Evolutionary conservation across 1,284 basidiomycete species (phyloP).

Genomic region (Ustilago nuda): DNA sequence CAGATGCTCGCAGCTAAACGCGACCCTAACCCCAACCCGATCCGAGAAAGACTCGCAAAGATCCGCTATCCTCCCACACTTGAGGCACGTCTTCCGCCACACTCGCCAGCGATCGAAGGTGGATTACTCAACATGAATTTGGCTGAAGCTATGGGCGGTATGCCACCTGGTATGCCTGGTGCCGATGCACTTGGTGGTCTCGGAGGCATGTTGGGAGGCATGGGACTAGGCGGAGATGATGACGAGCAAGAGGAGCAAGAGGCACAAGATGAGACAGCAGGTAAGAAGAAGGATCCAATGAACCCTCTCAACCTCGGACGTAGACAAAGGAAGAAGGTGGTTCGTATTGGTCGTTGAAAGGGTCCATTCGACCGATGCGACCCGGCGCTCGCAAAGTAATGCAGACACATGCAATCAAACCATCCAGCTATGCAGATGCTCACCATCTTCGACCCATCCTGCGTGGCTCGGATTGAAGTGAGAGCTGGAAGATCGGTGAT

Average conservation of each 20-base stretch:
- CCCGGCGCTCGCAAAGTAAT: background rate
- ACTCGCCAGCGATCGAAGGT: constrained; percentile 61
- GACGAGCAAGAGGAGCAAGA: constrained; percentile 57
- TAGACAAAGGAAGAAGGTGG: constrained; percentile 63
- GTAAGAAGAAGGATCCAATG: constrained; percentile 51
- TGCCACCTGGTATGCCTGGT: constrained; percentile 44
- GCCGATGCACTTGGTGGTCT: constrained; percentile 58
- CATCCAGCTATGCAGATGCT: background rate
- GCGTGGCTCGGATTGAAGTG: too few relatives aligned
- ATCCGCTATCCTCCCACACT: constrained; percentile 48
- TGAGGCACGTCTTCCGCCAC: constrained; percentile 56
- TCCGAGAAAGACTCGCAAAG: constrained; percentile 40
- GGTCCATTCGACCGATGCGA: constrained; percentile 1
- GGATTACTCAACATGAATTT: constrained; percentile 66
- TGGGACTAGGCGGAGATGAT: constrained; percentile 64
- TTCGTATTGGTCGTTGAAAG: constrained; percentile 61
- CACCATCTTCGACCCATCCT: too few relatives aligned
- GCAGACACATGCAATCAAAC: background rate
- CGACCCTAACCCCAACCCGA: constrained; percentile 51
- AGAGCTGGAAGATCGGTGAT: too few relatives aligned
- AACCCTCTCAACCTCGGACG: constrained; percentile 54
- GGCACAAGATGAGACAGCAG: constrained; percentile 31
- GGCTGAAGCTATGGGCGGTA: constrained; percentile 62
- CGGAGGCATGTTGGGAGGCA: constrained; percentile 63
- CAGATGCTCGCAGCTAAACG: constrained; percentile 26